Base-by-base conservation (phyloP, 495 filamentous ascomycete genomes). In the Podospora didyma region DNA sequence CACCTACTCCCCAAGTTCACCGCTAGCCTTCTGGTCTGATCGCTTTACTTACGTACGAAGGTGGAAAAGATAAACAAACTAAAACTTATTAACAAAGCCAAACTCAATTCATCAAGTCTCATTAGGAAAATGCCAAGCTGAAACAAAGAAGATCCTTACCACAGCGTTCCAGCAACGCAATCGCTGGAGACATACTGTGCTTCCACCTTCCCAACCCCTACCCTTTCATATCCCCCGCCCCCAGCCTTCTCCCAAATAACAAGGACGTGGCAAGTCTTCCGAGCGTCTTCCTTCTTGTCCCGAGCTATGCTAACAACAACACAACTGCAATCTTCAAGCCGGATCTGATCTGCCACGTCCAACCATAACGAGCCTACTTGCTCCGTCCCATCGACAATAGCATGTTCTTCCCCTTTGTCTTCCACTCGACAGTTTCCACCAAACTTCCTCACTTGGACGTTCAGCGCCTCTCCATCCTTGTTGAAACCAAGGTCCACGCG, bases 321-420 rank as follows among this genome's bases (percentile, higher is more conserved):
- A 44, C 50, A 53, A 53, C n/a, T n/a, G n/a, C n/a, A n/a, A n/a
- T 28, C 7, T 46, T 54, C 19, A 21, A 54, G 12, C 51, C 37
- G n/a, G 50, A 53, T 41, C 12, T 41, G 50, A 31, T 54, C 51
- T 54, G 20, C 51, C 51, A 54, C 21, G 46, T 54, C 51, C 28
- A 46, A 46, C 51, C 51, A 54, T 46, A 54, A 24, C 5, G 37
- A 46, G 16, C 51, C 51, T 19, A 54, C 41, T 31, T 54, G 7
- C 37, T 54, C 51, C 22, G 51, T 54, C 37, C 37, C 51, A 45
- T 24, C 21, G n/a, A 54, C 5, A 54, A 46, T 46, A 16, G 12
- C 17, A 54, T 54, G 37, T 45, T 28, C 39, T 54, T 54, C 39
- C 35, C 37, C 51, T 19, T 54, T 45, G n/a, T n/a, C n/a, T n/a